A percentile compares a stretch with the other conserved stretches of the same genome.
Conservation (phyloP, 2,329 filamentous ascomycete genomes). For the Blumeriella jaapii region DNA sequence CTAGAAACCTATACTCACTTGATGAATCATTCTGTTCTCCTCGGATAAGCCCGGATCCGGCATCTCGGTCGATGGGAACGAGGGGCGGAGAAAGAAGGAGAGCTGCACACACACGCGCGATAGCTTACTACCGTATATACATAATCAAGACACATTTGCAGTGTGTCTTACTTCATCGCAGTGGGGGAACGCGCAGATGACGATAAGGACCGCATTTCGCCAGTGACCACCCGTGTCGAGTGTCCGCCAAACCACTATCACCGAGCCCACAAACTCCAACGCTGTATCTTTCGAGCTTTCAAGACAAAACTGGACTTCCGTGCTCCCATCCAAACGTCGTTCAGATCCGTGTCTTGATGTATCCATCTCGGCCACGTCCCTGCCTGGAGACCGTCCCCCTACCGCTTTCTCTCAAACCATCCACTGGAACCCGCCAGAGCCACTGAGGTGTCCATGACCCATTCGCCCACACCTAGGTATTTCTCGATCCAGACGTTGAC, state of each 20-base stretch:
- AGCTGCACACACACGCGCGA: background rate
- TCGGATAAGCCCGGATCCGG: slow-evolving; percentile 1
- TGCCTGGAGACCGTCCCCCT: background rate
- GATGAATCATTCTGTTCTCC: background rate
- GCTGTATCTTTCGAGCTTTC: too few species aligned
- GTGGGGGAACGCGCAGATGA: too few species aligned
- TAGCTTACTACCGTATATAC: too few species aligned
- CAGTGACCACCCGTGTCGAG: too few species aligned
- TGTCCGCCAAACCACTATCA: too few species aligned
- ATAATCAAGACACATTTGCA: too few species aligned
- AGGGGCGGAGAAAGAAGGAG: background rate
- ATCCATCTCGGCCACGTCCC: background rate
- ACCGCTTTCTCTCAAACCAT: slow-evolving; percentile 87
- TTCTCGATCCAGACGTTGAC: slow-evolving; percentile 82
- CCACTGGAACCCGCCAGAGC: slow-evolving; percentile 78
- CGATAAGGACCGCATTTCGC: too few species aligned
- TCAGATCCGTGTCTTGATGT: background rate
- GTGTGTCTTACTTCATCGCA: too few species aligned
- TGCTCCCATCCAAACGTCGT: background rate
- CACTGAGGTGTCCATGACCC: slow-evolving; percentile 96
- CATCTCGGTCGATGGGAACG: slow-evolving; percentile 3
- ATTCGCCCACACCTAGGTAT: slow-evolving; percentile 91
- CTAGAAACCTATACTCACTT: too few species aligned
- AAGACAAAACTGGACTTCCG: too few species aligned
- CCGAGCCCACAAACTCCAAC: too few species aligned